Evolutionary conservation across 2,329 filamentous ascomycete species (phyloP), one percentile per base, ranked within the genome.

Genomic region (Neonectria neomacrospora): DNA sequence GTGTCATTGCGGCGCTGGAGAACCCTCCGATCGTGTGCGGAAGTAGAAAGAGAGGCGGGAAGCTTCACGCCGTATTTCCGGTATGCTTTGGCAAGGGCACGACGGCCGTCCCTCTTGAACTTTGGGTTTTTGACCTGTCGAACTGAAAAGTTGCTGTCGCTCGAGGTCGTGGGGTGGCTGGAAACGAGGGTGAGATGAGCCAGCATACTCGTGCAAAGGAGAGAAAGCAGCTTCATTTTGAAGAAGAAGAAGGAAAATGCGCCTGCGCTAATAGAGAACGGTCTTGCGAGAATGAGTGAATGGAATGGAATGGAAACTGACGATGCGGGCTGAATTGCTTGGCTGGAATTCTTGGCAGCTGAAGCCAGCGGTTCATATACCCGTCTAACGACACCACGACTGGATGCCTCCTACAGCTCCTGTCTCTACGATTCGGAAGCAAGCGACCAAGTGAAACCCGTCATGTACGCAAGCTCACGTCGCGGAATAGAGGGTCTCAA

Each of bases 101-200:
- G 62, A 8, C 75, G 74, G 7, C 79, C 79, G 55, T 71, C 74
- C 58, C 69, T 74, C 45, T 74, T 72, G 58, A 75, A 80, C 50
- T 75, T 71, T 23, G 73, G 62, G 68, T 81, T 81, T 64, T 71
- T 74, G 45, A 80, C 74, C 66, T 81, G 79, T 32, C 74, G 67
- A 28, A 81, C 67, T 3, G 75, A 75, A 64, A 74, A 74, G 7
- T 71, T 57, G 16, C 65, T 60, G 26, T 64, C 63, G 32, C 14
- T 34, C 16, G 18, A 20, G 14, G 53, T 23, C 20, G 53, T 48
- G 26, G 59, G 53, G 20, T 61, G 59, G 3, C 39, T 14, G 5
- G 45, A 12, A 23, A 48, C 47, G 26, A 61, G 14, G 6, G 59
- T 51, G 12, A 57, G 59, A 12, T 41, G 37, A 41, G 37, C 37